Base-by-base conservation (phyloP, 1,139 yeast genomes). In the Blastobotrys elegans region DNA sequence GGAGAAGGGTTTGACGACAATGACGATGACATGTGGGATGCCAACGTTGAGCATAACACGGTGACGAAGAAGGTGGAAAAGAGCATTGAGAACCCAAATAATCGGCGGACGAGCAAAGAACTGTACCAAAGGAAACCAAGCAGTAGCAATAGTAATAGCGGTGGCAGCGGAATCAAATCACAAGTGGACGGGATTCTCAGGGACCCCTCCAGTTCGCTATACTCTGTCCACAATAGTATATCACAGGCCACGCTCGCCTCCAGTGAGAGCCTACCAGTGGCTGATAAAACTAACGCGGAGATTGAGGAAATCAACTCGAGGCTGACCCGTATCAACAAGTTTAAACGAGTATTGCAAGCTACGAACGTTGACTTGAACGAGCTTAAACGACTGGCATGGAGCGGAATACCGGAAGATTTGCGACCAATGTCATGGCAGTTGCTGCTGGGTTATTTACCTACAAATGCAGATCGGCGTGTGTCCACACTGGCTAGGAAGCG, bases 21-120 rank as follows among this genome's bases (percentile, higher is more conserved):
- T 17, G 96, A 88, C 62, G 96, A 88, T 61, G 95, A 85, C 58
- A 96, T 88, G 64, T 89, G 96, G 97, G 90, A 88, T 62, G 94
- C 95, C 3, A 84, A 81, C 34, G 73, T 88, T 40, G 88, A 84
- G 53, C 84, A 73, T 54, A 69, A 67, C 50, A 59, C 61, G 42
- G 66, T 69, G 60, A 68, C 45, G 51, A 64, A 49, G 44, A 63
- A 49, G 45, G 60, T 58, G 21, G 65, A 62, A 36, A 60, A 65
- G 45, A 60, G 66, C 32, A 55, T 65, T 11, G 71, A 67, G 29
- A 41, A 48, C 39, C 47, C 33, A 13, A 8, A 21, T 17, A 16
- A 11, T 7, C 10, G 16, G 16, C 13, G 32, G 16, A 16, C 33
- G n/a, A 40, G 51, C 48, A 41, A 44, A 31, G 53, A 53, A 46